Evolutionary conservation across 176 grass and related monocot species (phyloP).

Genomic region (Ananas comosus): DNA sequence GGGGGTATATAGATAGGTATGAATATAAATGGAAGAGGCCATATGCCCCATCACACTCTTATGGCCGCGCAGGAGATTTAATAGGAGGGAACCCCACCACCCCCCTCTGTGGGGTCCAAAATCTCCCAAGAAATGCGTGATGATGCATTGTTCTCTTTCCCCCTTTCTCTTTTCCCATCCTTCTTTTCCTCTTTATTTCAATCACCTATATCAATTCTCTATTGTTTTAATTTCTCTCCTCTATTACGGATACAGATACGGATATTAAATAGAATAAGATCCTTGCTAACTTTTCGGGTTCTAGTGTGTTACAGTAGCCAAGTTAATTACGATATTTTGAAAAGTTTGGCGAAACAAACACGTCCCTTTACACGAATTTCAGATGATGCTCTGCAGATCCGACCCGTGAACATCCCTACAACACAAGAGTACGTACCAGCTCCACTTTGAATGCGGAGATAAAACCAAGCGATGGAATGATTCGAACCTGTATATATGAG

Average conservation of each 20-base stretch:
- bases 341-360: no score
- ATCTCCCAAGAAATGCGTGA: constrained; percentile 1
- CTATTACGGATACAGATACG: no score
- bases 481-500: neutral
- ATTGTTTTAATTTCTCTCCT: no score
- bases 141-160: neutral
- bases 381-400: no score
- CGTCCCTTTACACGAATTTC: no score
- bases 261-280: no score
- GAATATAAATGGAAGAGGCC: neutral
- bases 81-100: neutral
- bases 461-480: neutral
- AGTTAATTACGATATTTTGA: no score
- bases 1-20: no score
- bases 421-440: neutral
- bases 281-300: no score
- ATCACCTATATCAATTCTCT: neutral
- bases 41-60: neutral
- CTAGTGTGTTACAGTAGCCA: no score
- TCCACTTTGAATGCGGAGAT: neutral
- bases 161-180: no score
- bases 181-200: neutral
- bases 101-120: neutral
- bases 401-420: neutral
- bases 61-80: neutral